Base-by-base conservation (phyloP, 805 yeast species). In the Yamadazyma akitaensis region DNA sequence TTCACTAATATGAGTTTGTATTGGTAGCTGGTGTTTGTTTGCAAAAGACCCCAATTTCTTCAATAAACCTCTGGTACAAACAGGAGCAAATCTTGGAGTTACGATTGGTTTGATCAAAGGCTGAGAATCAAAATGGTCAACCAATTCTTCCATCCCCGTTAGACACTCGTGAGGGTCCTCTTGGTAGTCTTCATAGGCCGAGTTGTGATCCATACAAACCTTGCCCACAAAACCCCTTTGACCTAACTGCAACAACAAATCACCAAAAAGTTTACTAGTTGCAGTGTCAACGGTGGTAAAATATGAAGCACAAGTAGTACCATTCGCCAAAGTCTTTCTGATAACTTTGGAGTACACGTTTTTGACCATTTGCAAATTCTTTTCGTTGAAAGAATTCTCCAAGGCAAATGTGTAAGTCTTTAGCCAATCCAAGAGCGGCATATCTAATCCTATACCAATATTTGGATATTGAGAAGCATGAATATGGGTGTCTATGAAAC, bases 71-170 rank as follows among this genome's bases (percentile, higher is more conserved):
- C 78, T 67, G 3, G 88, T 73, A 60, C 97, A 92, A 16, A 87
- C 79, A 2, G 96, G 96, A 0, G 98, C 98, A 70, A 92, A 92
- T 48, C 99, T 70, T 8, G 99, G 98, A 1, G 98, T 92, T 10
- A 92, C 54, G 12, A 91, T 82, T 0, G 98, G 96, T 42, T 76
- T 69, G 13, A 92, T 76, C 50, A 70, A 53, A 2, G 71, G 51
- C 16, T 77, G 75, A 31, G 75, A 70, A 0, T 55, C 51, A 32
- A 88, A 72, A 58, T 84, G 82, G 9, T 77, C 70, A 3, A 87
- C 73, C 2, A 89, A 80, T 5, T 70, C 64, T 13, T 69, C 52
- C 52, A 87, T 87, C 3, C 82, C 73, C 16, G 65, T 57, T 36
- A 82, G 61, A 32, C 86, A 77, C 33, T 77, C 80, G 21, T 80